Percentiles rank a stretch among this genome's conserved stretches.
phyloP scores from a whole-genome alignment of 148 eudicot genomes.

The Chenopodium berlandieri region DNA sequence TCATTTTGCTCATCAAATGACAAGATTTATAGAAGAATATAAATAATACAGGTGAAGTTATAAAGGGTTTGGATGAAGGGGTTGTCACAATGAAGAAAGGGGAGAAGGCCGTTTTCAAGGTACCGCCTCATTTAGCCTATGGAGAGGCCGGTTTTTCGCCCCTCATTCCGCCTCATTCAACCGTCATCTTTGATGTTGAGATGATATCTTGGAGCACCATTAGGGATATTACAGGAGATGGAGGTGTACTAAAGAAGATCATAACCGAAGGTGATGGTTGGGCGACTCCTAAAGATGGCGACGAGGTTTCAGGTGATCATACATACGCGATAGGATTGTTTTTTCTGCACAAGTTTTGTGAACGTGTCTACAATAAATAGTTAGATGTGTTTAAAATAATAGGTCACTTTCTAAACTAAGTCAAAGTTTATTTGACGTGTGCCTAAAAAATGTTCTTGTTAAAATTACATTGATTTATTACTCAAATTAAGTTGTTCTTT shows the following conservation, averaged over 20 bases:
- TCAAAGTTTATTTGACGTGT: neutral
- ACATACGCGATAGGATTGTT: neutral
- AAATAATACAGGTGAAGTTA: conserved; percentile 44
- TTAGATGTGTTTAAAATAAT: neutral
- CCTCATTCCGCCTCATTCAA: conserved; percentile 51
- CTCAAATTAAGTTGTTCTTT: neutral
- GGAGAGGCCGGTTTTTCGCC: conserved; percentile 57
- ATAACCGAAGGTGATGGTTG: conserved; percentile 52
- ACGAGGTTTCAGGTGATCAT: conserved; percentile 50
- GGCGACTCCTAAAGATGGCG: conserved; percentile 56
- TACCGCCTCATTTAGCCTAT: conserved; percentile 54
- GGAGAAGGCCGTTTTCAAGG: conserved; percentile 52
- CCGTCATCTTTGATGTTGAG: conserved; percentile 56
- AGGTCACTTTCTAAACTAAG: neutral
- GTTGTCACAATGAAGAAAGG: conserved; percentile 64
- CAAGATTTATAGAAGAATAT: neutral
- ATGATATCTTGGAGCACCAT: conserved; percentile 52
- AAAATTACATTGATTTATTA: neutral
- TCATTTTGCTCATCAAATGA: neutral
- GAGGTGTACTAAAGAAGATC: conserved; percentile 58
- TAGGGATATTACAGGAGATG: conserved; percentile 55
- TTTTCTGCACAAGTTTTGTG: neutral
- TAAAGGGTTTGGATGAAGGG: conserved; percentile 59
- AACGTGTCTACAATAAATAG: no score
- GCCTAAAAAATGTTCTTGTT: neutral